Evolutionary conservation across 192 early-diverging fungal genomes (phyloP).

Genomic region (Linderina pennispora): DNA sequence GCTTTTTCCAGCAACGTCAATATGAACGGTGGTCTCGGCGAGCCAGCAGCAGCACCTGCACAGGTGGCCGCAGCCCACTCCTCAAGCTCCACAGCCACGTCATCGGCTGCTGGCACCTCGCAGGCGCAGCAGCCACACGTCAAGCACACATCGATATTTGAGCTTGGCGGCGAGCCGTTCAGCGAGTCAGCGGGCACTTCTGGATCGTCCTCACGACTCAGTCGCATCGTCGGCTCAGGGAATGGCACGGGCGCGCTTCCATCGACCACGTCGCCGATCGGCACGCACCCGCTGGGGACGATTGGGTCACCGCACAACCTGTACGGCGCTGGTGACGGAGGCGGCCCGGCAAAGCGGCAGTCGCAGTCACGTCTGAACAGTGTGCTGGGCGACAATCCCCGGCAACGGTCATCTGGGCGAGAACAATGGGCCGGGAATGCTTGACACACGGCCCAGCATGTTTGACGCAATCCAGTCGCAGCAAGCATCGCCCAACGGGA

Average conservation of each 20-base stretch:
- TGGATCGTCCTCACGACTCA: slow-evolving; percentile 11
- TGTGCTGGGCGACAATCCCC: slow-evolving; percentile 18
- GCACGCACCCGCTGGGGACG: slow-evolving; percentile 33
- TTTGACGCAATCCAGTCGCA: slow-evolving; percentile 44
- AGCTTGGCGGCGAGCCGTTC: slow-evolving; percentile 44
- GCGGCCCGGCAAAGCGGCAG: slow-evolving; percentile 13
- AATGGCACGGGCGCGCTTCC: slow-evolving; percentile 13
- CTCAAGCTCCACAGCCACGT: not conserved
- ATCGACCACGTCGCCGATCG: slow-evolving; percentile 26
- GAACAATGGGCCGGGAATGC: slow-evolving; percentile 6
- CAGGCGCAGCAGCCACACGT: slow-evolving; percentile 7
- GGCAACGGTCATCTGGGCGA: slow-evolving; percentile 6
- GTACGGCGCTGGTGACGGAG: slow-evolving; percentile 11
- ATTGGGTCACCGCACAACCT: slow-evolving; percentile 36
- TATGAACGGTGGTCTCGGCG: too few relatives aligned
- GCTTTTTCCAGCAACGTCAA: too few relatives aligned
- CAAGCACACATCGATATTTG: slow-evolving; percentile 37
- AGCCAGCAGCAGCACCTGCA: too few relatives aligned
- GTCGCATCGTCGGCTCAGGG: slow-evolving; percentile 6
- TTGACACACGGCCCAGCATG: slow-evolving; percentile 28
- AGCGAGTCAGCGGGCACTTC: slow-evolving; percentile 7
- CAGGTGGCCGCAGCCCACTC: slow-evolving; percentile 7
- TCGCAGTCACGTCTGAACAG: slow-evolving; percentile 37
- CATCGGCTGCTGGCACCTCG: slow-evolving; percentile 5
- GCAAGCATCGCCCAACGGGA: slow-evolving; percentile 43